Conservation (phyloP, 108 stramenopile genomes). For the Parietichytrium sp. region DNA sequence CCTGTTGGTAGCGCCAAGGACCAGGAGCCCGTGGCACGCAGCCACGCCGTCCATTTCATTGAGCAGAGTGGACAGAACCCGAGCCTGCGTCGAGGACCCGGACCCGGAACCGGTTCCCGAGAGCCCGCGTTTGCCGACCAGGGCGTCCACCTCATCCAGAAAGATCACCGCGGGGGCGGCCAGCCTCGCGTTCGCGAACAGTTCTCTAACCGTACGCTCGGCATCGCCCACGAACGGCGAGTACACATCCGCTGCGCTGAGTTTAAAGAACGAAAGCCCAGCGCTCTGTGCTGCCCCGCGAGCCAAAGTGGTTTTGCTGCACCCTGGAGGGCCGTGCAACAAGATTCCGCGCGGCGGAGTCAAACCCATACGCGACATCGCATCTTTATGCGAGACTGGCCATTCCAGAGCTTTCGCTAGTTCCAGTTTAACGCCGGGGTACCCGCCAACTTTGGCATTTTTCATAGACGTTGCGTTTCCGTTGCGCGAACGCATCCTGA, state of each 20-base stretch:
- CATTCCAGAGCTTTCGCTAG: constrained; percentile 56
- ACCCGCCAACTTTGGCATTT: constrained; percentile 61
- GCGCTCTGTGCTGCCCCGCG: not conserved
- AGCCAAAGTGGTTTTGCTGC: constrained; percentile 44
- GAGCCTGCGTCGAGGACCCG: constrained; percentile 50
- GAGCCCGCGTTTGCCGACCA: constrained; percentile 56
- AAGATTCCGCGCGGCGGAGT: constrained; percentile 54
- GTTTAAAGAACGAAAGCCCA: constrained; percentile 31
- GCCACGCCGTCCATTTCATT: constrained; percentile 69
- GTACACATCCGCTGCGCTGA: constrained; percentile 40
- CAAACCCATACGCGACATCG: constrained; percentile 50
- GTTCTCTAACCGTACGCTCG: constrained; percentile 50
- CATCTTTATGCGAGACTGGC: constrained; percentile 56
- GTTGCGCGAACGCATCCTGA: too few species aligned
- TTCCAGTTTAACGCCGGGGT: constrained; percentile 58
- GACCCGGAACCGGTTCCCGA: constrained; percentile 43
- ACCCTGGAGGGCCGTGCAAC: constrained; percentile 68
- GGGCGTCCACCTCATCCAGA: constrained; percentile 67
- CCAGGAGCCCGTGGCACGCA: constrained; percentile 46
- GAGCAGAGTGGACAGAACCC: constrained; percentile 65
- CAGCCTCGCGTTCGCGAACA: constrained; percentile 53
- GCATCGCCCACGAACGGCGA: constrained; percentile 39
- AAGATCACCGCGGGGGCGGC: constrained; percentile 63
- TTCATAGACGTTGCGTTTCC: too few species aligned
- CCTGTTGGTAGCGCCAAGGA: constrained; percentile 63